phyloP scores from a whole-genome alignment of 2,329 filamentous ascomycete species.

The Sporothrix dimorphospora region DNA sequence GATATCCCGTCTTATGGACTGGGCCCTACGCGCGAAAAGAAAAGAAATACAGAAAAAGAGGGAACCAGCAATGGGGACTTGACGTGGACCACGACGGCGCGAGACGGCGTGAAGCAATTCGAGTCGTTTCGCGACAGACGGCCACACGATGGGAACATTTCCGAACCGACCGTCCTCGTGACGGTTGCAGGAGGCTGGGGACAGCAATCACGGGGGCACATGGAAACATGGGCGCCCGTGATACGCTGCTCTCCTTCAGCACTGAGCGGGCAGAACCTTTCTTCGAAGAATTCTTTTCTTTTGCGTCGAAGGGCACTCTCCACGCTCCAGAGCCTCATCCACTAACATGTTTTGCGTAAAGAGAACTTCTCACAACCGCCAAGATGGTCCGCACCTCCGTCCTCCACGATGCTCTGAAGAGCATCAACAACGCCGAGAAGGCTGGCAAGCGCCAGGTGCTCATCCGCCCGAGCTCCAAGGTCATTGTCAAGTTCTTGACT shows the following conservation, averaged over 20 bases:
- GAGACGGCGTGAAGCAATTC: conserved; percentile 12
- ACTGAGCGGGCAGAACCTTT: conserved; percentile 73
- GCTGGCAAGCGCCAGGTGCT: conserved; percentile 98
- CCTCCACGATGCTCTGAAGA: conserved; percentile 98
- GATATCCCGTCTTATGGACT: conserved; percentile 36
- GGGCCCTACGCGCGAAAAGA: conserved; percentile 36
- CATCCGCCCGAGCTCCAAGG: conserved; percentile 98
- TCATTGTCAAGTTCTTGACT: conserved; percentile 98
- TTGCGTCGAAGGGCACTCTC: conserved; percentile 65
- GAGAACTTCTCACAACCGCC: conserved; percentile 58
- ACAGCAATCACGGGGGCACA: conserved; percentile 58
- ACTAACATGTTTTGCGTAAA: conserved; percentile 60
- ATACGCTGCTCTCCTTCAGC: conserved; percentile 68
- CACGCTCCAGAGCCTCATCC: conserved; percentile 64
- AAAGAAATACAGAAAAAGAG: conserved; percentile 23
- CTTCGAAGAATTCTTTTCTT: conserved; percentile 38
- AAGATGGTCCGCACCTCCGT: conserved; percentile 99
- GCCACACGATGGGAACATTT: conserved; percentile 14
- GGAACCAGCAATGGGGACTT: conserved; percentile 18
- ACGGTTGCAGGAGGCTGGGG: conserved; percentile 54
- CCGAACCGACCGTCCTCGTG: conserved; percentile 18
- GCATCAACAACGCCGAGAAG: conserved; percentile 99
- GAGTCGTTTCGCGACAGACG: not conserved
- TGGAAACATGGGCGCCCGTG: conserved; percentile 38
- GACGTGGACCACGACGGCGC: not conserved